Evolutionary conservation across 495 filamentous ascomycete species (phyloP), one percentile per base, ranked within the genome.

Genomic region (Penicillium herquei): DNA sequence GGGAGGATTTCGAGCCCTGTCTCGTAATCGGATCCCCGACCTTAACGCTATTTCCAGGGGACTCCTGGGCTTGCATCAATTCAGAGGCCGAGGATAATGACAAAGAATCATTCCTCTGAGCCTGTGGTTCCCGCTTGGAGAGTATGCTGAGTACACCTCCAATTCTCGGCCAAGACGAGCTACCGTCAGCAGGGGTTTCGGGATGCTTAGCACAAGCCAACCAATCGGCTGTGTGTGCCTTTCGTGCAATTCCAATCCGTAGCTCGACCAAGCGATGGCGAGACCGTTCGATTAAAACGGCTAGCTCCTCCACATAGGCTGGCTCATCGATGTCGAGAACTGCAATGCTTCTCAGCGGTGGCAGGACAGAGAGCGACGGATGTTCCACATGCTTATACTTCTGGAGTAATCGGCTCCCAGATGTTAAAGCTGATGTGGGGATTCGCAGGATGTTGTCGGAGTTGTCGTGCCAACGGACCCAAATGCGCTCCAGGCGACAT

Each of bases 391-490:
- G 77, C 41, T 58, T 72, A 60, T 75, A 78, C 41, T 69, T 77
- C 39, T 72, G 60, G 1, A 67, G 51, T 10, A 74, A 57, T 10
- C 63, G 58, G 7, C 58, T 42, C 13, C 49, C 37, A 14, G 31
- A 30, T 14, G 40, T 42, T 6, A 41, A 40, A 18, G 59, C 11
- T 7, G 42, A 16, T 30, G 54, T 46, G 0, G 66, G 39, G 16
- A 44, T 43, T 32, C 75, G 74, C 14, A 77, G 52, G 16, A 65
- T 31, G 51, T 72, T 77, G 6, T 78, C 76, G 7, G 78, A 79
- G 63, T 92, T 96, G 64, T 96, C 89, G 67, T 96, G 92, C 85
- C 91, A 95, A 42, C 92, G 83, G 31, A 98, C 82, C 88, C 91
- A 95, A 26, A 98, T 78, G 39, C 84, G 84, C 51, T 89, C 87